Evolutionary conservation across 225 moss, liverwort and hornwort species (phyloP).

Genomic region (Asterella californica): DNA sequence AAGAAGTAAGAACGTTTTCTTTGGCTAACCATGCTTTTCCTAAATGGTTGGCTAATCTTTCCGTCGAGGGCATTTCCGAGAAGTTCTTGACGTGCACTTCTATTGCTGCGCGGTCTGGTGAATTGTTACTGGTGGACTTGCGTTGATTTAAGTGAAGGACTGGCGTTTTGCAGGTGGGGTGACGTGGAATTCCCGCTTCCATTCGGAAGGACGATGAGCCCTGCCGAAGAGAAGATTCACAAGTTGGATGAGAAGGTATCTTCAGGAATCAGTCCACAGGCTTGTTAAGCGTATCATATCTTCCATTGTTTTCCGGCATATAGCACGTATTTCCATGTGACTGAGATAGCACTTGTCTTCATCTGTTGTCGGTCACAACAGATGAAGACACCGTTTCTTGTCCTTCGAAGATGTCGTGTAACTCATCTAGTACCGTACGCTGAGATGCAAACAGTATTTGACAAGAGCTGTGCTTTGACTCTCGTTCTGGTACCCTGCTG

Average conservation of each 20-base stretch:
- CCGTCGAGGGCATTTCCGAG: background rate
- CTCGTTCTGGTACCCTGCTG: background rate
- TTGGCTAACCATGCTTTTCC: background rate
- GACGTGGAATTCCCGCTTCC: slow-evolving; percentile 85
- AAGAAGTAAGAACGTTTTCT: slow-evolving; percentile 50
- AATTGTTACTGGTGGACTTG: background rate
- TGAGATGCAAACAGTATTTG: background rate
- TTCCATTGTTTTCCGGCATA: no score
- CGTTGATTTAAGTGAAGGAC: background rate
- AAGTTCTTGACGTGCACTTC: background rate
- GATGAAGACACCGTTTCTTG: no score
- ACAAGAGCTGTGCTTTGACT: background rate
- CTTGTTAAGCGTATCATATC: no score
- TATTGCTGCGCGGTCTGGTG: background rate
- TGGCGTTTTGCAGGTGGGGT: slow-evolving; percentile 64
- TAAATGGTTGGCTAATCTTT: background rate
- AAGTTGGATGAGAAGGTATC: slow-evolving; percentile 88
- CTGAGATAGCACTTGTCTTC: background rate
- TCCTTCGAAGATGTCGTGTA: background rate
- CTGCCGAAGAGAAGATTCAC: slow-evolving; percentile 83
- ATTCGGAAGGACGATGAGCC: slow-evolving; percentile 87
- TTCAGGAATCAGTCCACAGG: background rate
- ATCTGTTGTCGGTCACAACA: no score
- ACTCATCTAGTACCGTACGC: background rate
- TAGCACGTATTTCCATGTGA: background rate